Evolutionary conservation across 306 rosid genomes (phyloP).

Genomic region (Casuarina cunninghamiana): DNA sequence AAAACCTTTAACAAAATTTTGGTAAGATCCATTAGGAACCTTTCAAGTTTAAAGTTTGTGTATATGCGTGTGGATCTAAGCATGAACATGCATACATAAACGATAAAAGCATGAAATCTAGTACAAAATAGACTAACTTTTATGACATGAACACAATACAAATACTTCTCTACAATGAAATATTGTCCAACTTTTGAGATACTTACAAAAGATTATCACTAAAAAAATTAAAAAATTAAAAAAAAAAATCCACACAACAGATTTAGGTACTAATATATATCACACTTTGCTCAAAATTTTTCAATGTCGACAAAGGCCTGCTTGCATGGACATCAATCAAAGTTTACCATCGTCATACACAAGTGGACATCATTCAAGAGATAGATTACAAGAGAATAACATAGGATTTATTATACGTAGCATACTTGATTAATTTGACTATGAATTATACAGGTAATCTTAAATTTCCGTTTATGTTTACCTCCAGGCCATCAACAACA

Average conservation of each 20-base stretch:
- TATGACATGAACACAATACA: background rate
- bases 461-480: conserved; percentile 23
- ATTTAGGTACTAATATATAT: background rate
- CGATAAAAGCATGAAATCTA: background rate
- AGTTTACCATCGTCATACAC: background rate
- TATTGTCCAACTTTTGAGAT: background rate
- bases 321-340: background rate
- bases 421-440: background rate
- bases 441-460: background rate
- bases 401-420: background rate
- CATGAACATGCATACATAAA: background rate
- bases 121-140: background rate
- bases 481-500: conserved; percentile 77
- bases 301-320: background rate
- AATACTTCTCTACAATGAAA: background rate
- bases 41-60: background rate
- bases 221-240: background rate
- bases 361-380: background rate
- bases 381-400: background rate
- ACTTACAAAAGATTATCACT: background rate
- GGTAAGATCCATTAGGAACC: background rate
- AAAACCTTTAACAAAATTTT: too few species aligned
- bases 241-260: background rate
- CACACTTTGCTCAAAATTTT: background rate
- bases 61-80: background rate